Base-by-base conservation (phyloP, 2,329 filamentous ascomycete genomes). In the Penicillium griseofulvum region DNA sequence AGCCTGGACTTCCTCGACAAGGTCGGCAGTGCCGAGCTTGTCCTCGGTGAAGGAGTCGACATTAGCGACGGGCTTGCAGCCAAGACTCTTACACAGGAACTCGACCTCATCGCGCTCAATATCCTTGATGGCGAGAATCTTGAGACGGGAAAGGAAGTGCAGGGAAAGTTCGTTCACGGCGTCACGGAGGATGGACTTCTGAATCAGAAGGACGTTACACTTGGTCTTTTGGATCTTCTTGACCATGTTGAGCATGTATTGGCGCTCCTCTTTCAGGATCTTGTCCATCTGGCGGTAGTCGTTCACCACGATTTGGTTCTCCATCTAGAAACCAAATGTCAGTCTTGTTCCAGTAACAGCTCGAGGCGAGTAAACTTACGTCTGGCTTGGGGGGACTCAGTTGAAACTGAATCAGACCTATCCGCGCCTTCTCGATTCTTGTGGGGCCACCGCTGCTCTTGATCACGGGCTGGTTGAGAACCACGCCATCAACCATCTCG, bases 151-250 rank as follows among this genome's bases (percentile, higher is more conserved):
- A 62, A 99, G 83, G 83, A 99, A 99, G 79, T 99, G 94, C 62
- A 99, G 84, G 59, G 91, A 96, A 55, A 99, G 83, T 68, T 99
- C 94, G 80, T 99, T 99, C 74, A 99, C 92, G 34, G 94, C 94
- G 70, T 99, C 94, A 66, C 94, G 87, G 56, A 99, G 86, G 67
- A 99, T 99, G 14, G 93, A 97, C 80, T 99, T 99, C 73, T 99
- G 94, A 66, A 99, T 97, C 65, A 99, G 82, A 42, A 97, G 86
- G 41, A 99, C 94, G 69, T 99, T 99, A 80, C 94, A 99, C 82
- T 97, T 99, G 65, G 94, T 92, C 83, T 97, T 99, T 81, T 97
- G 97, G 77, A 99, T 99, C 84, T 97, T 99, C 85, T 99, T 97
- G 72, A 95, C 92, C 86, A 99, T 90, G 81, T 97, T 97, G 56